phyloP scores from a whole-genome alignment of 2,329 filamentous ascomycete species.

The Nigrospora osmanthi region DNA sequence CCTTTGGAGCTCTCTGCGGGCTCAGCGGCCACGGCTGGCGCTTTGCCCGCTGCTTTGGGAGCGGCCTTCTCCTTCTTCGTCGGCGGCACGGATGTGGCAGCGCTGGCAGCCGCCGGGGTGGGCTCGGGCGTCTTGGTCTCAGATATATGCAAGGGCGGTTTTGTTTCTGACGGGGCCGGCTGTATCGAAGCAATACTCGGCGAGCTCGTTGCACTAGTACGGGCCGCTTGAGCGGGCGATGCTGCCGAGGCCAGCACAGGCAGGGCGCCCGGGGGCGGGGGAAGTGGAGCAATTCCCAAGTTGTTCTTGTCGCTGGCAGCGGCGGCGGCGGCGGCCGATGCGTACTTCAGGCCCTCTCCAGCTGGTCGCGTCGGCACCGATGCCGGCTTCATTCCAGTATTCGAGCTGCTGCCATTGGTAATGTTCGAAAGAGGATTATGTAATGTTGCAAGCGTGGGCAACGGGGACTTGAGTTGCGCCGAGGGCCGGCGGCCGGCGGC shows the following conservation, averaged over 20 bases:
- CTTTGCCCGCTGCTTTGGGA: slow-evolving; percentile 36
- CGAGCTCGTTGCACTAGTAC: slow-evolving; percentile 45
- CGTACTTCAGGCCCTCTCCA: slow-evolving; percentile 91
- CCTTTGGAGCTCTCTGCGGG: slow-evolving; percentile 35
- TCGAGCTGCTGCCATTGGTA: slow-evolving; percentile 43
- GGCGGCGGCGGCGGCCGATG: slow-evolving; percentile 88
- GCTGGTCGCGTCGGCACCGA: slow-evolving; percentile 75
- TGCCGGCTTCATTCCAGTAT: slow-evolving; percentile 82
- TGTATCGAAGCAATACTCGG: slow-evolving; percentile 41
- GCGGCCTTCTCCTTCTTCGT: slow-evolving; percentile 23
- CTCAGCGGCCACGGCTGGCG: slow-evolving; percentile 29
- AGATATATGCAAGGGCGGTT: slow-evolving; percentile 14
- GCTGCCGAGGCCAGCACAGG: slow-evolving; percentile 24
- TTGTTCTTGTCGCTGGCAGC: slow-evolving; percentile 82
- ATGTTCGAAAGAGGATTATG: slow-evolving; percentile 63
- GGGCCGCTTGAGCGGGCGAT: slow-evolving; percentile 45
- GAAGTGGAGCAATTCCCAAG: slow-evolving; percentile 87
- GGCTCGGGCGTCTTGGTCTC: slow-evolving; percentile 24
- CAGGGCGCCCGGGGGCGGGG: slow-evolving; percentile 69
- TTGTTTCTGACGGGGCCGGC: slow-evolving; percentile 28
- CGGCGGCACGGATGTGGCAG: slow-evolving; percentile 13
- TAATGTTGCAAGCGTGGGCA: slow-evolving; percentile 86
- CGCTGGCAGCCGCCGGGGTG: slow-evolving; percentile 17
- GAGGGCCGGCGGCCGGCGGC: slow-evolving; percentile 64
- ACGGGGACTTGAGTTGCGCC: slow-evolving; percentile 83